phyloP scores from a whole-genome alignment of 1,284 basidiomycete species.

The Boletus albobrunnescens region DNA sequence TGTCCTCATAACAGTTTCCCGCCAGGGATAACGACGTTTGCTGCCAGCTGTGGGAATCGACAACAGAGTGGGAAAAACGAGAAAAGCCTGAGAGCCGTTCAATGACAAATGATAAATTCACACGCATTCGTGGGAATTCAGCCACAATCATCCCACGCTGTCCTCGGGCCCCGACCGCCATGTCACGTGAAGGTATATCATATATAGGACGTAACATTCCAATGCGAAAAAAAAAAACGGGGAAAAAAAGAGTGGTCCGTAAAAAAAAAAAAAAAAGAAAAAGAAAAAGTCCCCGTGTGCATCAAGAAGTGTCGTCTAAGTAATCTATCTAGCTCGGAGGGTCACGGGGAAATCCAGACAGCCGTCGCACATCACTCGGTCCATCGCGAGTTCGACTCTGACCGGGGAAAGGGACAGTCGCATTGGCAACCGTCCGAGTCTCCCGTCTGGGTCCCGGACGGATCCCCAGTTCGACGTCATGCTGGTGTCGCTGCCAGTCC shows the following conservation, averaged over 20 bases:
- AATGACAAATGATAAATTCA: constrained; percentile 7
- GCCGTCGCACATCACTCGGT: constrained; percentile 29
- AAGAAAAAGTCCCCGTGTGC: constrained; percentile 5
- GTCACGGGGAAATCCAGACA: constrained; percentile 25
- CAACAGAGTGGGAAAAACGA: constrained; percentile 37
- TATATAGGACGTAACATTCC: constrained; percentile 17
- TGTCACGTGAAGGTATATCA: no score
- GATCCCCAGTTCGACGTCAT: constrained; percentile 42
- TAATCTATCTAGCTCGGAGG: constrained; percentile 27
- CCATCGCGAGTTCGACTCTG: constrained; percentile 23
- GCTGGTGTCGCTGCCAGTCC: constrained; percentile 74
- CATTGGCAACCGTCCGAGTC: constrained; percentile 30
- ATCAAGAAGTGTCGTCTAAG: constrained; percentile 19
- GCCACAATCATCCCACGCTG: constrained; percentile 15
- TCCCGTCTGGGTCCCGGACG: constrained; percentile 36
- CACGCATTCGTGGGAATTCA: constrained; percentile 29
- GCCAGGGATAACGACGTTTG: constrained; percentile 38
- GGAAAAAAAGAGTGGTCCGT: no score
- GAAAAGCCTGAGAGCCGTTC: constrained; percentile 32
- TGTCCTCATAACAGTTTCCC: constrained; percentile 40
- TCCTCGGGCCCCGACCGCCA: not conserved
- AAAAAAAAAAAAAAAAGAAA: not conserved
- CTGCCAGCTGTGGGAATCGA: constrained; percentile 40
- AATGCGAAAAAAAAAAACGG: constrained; percentile 21
- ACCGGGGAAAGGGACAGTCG: constrained; percentile 49